These are phyloP conservation scores for Blastocystis sp. DNA, from an alignment of 352 stramenopile species.

Conservation along the genomic window DNA sequence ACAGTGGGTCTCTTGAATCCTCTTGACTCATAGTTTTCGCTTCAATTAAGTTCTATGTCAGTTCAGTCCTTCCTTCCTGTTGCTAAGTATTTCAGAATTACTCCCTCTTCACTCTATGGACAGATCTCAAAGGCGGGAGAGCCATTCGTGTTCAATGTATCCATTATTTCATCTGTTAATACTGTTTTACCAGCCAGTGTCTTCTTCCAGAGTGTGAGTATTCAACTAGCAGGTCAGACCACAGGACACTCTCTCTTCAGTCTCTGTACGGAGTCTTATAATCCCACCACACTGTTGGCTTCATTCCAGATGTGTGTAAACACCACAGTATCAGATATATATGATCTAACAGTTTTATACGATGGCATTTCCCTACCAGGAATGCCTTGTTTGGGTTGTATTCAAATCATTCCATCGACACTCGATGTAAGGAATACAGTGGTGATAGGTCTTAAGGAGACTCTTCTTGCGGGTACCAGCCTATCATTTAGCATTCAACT, in stretches of 20 bases:
- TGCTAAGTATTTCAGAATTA: not conserved
- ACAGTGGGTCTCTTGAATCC: not conserved
- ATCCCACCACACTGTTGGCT: not conserved
- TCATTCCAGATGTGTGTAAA: slow-evolving; percentile 8
- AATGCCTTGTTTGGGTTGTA: slow-evolving; percentile 27
- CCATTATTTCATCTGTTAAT: not conserved
- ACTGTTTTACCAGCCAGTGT: not conserved
- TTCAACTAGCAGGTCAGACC: not conserved
- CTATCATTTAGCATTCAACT: not conserved
- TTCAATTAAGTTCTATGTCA: not conserved
- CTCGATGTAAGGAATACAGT: not conserved
- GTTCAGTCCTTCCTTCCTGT: not conserved
- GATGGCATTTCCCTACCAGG: not conserved
- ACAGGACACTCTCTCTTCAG: not conserved
- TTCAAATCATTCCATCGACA: not conserved
- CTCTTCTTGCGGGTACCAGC: not conserved
- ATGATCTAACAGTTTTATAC: not conserved
- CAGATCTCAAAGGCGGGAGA: not conserved
- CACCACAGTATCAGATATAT: not conserved
- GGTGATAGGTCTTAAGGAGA: not conserved
- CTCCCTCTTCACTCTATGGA: not conserved
- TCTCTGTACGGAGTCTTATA: not conserved
- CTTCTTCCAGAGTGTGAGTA: not conserved
- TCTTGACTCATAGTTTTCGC: not conserved
- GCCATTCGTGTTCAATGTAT: not conserved